Base-by-base conservation (phyloP, 306 rosid genomes). In the Quercus ilex region DNA sequence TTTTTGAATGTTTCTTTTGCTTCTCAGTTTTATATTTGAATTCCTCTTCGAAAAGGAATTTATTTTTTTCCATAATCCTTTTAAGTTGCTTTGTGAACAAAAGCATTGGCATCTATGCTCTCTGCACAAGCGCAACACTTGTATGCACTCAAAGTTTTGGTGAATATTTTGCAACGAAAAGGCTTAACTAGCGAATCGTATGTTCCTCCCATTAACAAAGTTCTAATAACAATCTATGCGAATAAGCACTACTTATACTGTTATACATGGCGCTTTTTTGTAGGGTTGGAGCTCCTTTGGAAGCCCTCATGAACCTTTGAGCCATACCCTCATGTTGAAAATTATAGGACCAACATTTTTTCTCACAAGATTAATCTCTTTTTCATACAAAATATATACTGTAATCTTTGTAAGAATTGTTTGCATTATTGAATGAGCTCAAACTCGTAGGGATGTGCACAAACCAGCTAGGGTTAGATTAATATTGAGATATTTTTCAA, bases 41-140 rank as follows among this genome's bases (percentile, higher is more conserved):
- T 55, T 53, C 74, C 8, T 80, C 73, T 74, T 70, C n/a, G 59
- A 23, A 25, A 12, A 14, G 19, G 26, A 21, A 11, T 49, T 49
- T 49, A 49, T 49, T 49, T 12, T 10, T 60, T 60, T 25, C 28
- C 5, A 71, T 41, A 46, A 51, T 71, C 55, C 41, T 69, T 75
- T 57, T 46, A 20, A 20, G 74, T 74, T 74, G 62, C 57, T 11
- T 6, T n/a, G 71, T 71, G 33, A 26, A 26, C 33, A 71, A 78
- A 74, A 81, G 81, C 76, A 73, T 70, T 74, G 85, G 83, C 75
- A 83, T 81, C 77, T 62, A 68, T 83, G 81, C 88, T 73, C 79
- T 83, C 74, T 69, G 82, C 78, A 83, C 83, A 52, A 71, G 28
- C 18, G 70, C 28, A 20, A 49, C 25, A 14, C 70, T 64, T 64